phyloP scores from a whole-genome alignment of 2,329 filamentous ascomycete genomes.

The Fusarium setosum region DNA sequence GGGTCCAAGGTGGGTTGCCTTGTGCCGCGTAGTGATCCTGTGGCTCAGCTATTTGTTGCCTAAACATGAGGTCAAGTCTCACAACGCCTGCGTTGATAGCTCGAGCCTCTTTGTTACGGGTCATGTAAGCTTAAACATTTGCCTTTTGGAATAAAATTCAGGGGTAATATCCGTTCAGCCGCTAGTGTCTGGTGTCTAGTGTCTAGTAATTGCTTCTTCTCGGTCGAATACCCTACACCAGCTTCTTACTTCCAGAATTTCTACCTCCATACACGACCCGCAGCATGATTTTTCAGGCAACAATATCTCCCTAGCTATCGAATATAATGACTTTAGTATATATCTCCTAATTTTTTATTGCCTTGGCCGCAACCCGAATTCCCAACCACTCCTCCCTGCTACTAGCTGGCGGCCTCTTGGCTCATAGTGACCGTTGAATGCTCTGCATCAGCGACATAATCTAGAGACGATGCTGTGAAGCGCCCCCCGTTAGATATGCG shows the following conservation, averaged over 20 bases:
- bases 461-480: slow-evolving; percentile 73
- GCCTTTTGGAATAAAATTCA: too few relatives aligned
- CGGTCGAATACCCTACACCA: too few relatives aligned
- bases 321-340: slow-evolving; percentile 76
- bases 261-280: slow-evolving; percentile 42
- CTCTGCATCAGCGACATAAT: slow-evolving; percentile 72
- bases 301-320: slow-evolving; percentile 55
- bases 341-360: slow-evolving; percentile 77
- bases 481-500: slow-evolving; percentile 67
- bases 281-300: slow-evolving; percentile 48
- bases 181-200: too few relatives aligned
- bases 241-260: slow-evolving; percentile 38
- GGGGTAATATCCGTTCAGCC: too few relatives aligned
- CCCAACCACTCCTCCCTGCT: slow-evolving; percentile 80
- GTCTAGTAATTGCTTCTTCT: too few relatives aligned
- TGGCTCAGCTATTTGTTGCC: neutral
- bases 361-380: slow-evolving; percentile 72
- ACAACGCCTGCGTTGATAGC: too few relatives aligned
- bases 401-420: slow-evolving; percentile 75
- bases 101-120: too few relatives aligned
- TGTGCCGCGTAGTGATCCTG: neutral
- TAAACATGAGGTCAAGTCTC: neutral
- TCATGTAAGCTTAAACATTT: too few relatives aligned
- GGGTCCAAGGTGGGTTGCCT: neutral
- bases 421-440: slow-evolving; percentile 82